A percentile compares a stretch with the other conserved stretches of the same genome.
Conservation (phyloP, 306 rosid genomes). For the Betula pendula region DNA sequence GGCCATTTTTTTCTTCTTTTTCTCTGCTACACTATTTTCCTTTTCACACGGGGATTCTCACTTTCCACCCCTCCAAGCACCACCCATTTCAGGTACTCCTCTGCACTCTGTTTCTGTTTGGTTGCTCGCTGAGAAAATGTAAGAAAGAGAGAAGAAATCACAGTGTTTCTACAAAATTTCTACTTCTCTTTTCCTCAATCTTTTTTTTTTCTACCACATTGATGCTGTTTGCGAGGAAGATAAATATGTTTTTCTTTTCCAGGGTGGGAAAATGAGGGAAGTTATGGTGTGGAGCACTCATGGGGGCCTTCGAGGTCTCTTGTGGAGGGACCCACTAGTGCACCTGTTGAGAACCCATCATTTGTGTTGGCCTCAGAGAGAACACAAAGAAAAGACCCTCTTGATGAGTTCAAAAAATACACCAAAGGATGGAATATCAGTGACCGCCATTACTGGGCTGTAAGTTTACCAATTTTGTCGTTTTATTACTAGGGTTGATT, state of each 20-base stretch:
- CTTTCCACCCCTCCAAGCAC: constrained; percentile 18
- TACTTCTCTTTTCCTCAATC: no score
- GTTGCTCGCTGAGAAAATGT: no score
- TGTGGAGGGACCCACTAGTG: constrained; percentile 42
- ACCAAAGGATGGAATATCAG: constrained; percentile 54
- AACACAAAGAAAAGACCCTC: constrained; percentile 54
- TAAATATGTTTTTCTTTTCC: neutral
- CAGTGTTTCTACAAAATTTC: no score
- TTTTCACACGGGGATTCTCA: constrained; percentile 37
- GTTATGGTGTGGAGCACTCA: constrained; percentile 16
- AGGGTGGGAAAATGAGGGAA: constrained; percentile 36
- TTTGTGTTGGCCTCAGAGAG: constrained; percentile 46
- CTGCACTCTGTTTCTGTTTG: neutral
- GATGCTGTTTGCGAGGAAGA: neutral
- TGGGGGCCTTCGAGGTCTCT: constrained; percentile 28
- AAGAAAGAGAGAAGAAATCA: no score
- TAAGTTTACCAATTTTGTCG: constrained; percentile 15
- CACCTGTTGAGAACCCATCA: constrained; percentile 36
- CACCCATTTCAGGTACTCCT: constrained; percentile 40
- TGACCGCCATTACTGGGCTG: constrained; percentile 66
- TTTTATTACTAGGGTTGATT: neutral
- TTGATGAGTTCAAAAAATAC: constrained; percentile 45
- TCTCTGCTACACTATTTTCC: constrained; percentile 24
- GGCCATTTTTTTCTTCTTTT: constrained; percentile 19
- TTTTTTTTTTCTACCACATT: neutral